A percentile compares a stretch with the other conserved stretches of the same genome.
These are phyloP conservation scores for Hemisphaericaspora xylofermentans DNA, from an alignment of 1,139 yeast genomes.

Conservation along the genomic window DNA sequence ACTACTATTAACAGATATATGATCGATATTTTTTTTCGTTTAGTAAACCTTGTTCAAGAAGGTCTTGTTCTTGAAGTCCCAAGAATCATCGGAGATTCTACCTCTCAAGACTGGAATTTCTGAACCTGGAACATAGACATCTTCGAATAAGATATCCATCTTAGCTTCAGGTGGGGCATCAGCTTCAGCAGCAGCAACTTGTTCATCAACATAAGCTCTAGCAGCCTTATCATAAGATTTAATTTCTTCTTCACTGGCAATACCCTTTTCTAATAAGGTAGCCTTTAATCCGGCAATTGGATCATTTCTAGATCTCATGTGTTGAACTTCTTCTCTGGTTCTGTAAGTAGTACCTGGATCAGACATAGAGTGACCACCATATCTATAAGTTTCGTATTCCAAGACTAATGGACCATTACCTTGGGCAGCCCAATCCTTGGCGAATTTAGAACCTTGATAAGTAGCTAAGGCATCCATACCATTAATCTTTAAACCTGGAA, in stretches of 20 bases:
- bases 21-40: slow-evolving; percentile 3
- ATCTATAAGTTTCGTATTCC: slow-evolving; percentile 97
- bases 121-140: slow-evolving; percentile 92
- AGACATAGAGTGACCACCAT: slow-evolving; percentile 99
- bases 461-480: slow-evolving; percentile 98
- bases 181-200: slow-evolving; percentile 90
- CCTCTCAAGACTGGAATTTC: slow-evolving; percentile 95
- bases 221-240: slow-evolving; percentile 94
- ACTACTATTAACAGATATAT: background rate
- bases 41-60: slow-evolving; percentile 58
- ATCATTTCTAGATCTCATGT: slow-evolving; percentile 97
- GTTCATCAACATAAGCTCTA: slow-evolving; percentile 91
- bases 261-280: slow-evolving; percentile 73
- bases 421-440: slow-evolving; percentile 90
- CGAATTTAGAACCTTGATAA: slow-evolving; percentile 94
- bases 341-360: slow-evolving; percentile 99
- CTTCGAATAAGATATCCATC: slow-evolving; percentile 92
- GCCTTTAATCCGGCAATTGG: slow-evolving; percentile 96
- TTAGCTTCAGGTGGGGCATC: slow-evolving; percentile 95
- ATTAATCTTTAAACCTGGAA: slow-evolving; percentile 96
- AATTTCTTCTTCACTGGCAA: slow-evolving; percentile 92
- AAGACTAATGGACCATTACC: slow-evolving; percentile 96
- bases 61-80: slow-evolving; percentile 78
- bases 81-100: slow-evolving; percentile 89
- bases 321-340: slow-evolving; percentile 99